These are phyloP conservation scores for Penicillium fuscoglaucum DNA, from an alignment of 2,329 filamentous ascomycete species.

Conservation along the genomic window DNA sequence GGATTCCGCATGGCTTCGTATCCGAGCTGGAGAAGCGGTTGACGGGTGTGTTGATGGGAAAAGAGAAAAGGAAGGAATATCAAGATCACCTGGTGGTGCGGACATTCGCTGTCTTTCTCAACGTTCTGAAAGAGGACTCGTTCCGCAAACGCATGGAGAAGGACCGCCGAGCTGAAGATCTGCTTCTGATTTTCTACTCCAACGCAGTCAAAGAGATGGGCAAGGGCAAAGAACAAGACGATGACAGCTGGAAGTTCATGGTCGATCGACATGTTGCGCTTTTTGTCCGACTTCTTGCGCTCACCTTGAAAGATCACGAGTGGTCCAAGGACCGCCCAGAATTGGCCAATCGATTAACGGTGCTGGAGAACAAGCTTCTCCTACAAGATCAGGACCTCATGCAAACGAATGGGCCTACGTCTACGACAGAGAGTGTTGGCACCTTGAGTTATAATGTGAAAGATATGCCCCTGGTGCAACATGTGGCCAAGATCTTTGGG, in stretches of 20 bases:
- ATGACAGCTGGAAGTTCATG: constrained; percentile 87
- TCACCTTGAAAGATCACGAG: constrained; percentile 77
- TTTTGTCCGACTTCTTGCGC: constrained; percentile 82
- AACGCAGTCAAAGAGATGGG: constrained; percentile 88
- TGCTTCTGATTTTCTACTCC: constrained; percentile 95
- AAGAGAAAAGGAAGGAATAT: constrained; percentile 82
- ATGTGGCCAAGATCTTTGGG: constrained; percentile 83
- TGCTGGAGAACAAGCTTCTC: constrained; percentile 88
- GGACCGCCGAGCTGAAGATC: constrained; percentile 85
- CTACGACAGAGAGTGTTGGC: constrained; percentile 75
- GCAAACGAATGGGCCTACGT: constrained; percentile 58
- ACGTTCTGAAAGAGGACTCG: constrained; percentile 81
- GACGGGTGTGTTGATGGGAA: constrained; percentile 76
- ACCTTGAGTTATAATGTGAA: constrained; percentile 90
- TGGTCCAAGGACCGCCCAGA: constrained; percentile 84
- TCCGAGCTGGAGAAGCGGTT: constrained; percentile 73
- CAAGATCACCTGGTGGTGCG: constrained; percentile 88
- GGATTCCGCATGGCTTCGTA: constrained; percentile 71
- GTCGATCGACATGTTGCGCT: constrained; percentile 93
- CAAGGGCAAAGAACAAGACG: constrained; percentile 71
- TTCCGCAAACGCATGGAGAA: constrained; percentile 93
- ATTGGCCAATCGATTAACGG: constrained; percentile 72
- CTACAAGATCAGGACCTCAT: constrained; percentile 90
- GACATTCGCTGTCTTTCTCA: constrained; percentile 92
- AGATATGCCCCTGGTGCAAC: constrained; percentile 91